phyloP scores from a whole-genome alignment of 2,329 filamentous ascomycete species.

The Ceratocystis colombiana region DNA sequence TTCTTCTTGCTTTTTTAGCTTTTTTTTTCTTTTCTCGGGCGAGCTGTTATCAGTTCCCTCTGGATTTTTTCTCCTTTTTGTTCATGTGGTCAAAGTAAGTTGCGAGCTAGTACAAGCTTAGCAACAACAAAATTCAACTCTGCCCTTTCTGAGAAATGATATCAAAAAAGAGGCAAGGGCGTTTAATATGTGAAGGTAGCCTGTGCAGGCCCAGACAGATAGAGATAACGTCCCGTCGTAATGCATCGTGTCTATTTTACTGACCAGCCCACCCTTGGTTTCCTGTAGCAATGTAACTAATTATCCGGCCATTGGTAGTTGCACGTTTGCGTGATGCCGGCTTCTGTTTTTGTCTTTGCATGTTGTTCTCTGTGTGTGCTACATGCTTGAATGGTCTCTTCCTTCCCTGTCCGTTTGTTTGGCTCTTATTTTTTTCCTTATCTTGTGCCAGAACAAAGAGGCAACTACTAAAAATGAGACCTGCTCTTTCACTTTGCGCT shows the following conservation, averaged over 20 bases:
- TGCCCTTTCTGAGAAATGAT: background rate
- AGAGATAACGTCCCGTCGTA: background rate
- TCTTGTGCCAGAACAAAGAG: conserved; percentile 5
- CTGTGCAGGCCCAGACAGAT: background rate
- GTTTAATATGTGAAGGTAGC: background rate
- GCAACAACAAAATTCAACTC: background rate
- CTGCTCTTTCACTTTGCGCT: background rate
- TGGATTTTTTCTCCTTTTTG: background rate
- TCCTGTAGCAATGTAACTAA: background rate
- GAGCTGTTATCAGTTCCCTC: conserved; percentile 7
- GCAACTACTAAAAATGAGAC: conserved; percentile 8
- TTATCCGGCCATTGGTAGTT: background rate
- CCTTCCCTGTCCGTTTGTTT: background rate
- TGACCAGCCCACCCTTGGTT: background rate
- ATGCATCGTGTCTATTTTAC: background rate
- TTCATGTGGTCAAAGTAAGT: background rate
- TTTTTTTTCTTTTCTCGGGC: background rate
- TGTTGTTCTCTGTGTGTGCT: background rate
- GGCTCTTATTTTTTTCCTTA: conserved; percentile 4
- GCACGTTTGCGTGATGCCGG: background rate
- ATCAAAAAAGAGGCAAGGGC: background rate
- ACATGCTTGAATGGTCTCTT: conserved; percentile 1
- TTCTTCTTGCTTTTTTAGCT: background rate
- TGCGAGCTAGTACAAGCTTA: background rate
- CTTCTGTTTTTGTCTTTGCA: background rate